phyloP scores from a whole-genome alignment of 2,329 filamentous ascomycete genomes.

The Cladosporium sp. region DNA sequence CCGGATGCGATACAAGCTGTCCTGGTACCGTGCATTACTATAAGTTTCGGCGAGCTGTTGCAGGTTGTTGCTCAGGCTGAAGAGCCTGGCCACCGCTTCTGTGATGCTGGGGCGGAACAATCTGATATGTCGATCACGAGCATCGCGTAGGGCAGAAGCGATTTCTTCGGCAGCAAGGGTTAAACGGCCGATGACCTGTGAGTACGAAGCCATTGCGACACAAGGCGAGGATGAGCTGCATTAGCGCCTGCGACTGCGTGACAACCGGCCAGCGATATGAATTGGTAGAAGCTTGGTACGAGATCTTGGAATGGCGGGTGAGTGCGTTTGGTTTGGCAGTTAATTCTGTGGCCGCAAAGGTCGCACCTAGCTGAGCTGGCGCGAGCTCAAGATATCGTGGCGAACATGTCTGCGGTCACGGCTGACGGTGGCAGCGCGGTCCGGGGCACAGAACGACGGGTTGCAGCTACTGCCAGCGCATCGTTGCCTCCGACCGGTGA shows the following conservation, averaged over 20 bases:
- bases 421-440: not conserved
- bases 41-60: constrained; percentile 42
- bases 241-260: constrained; percentile 1
- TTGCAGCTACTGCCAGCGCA: constrained; percentile 6
- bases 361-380: not conserved
- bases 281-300: not conserved
- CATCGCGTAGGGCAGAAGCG: constrained; percentile 44
- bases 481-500: constrained; percentile 2
- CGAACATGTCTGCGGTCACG: not conserved
- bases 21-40: constrained; percentile 34
- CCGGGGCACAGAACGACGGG: not conserved
- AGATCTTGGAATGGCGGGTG: not conserved
- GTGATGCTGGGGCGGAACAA: constrained; percentile 49
- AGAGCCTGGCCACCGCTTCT: constrained; percentile 48
- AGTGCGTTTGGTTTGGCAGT: not conserved
- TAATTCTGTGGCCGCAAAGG: not conserved
- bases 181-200: constrained; percentile 28
- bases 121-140: constrained; percentile 34
- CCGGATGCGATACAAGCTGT: constrained; percentile 35
- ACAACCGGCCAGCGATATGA: too few species aligned
- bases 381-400: not conserved
- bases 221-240: constrained; percentile 4
- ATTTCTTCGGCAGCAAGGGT: constrained; percentile 48
- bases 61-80: constrained; percentile 47
- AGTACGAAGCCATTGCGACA: constrained; percentile 1